Evolutionary conservation across 2,329 filamentous ascomycete genomes (phyloP).

Genomic region (Paraphaeosphaeria sporulosa): DNA sequence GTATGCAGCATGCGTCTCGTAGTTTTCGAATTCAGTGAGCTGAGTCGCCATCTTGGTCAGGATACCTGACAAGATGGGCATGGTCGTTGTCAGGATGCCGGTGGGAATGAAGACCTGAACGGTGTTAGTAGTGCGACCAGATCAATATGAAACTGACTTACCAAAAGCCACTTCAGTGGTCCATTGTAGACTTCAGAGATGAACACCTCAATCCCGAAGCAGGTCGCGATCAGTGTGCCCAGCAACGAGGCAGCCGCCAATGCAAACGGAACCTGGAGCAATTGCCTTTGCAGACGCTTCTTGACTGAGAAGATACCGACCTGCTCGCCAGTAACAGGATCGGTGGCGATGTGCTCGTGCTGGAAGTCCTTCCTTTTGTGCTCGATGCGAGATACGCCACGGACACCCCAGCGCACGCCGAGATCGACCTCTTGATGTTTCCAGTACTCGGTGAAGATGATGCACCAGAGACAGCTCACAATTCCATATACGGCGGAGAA

Average conservation of each 20-base stretch:
- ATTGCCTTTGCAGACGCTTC: conserved; percentile 77
- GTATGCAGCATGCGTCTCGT: conserved; percentile 85
- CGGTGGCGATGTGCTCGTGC: conserved; percentile 77
- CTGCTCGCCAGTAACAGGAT: conserved; percentile 82
- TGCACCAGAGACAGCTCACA: conserved; percentile 80
- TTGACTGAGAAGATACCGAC: conserved; percentile 77
- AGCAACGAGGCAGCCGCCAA: conserved; percentile 74
- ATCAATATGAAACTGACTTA: conserved; percentile 53
- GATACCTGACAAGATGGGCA: conserved; percentile 78
- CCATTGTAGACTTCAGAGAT: conserved; percentile 93
- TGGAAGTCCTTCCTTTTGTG: conserved; percentile 78
- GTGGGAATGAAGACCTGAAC: conserved; percentile 84
- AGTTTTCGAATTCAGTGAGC: conserved; percentile 88
- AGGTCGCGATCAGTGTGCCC: conserved; percentile 82
- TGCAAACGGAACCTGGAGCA: conserved; percentile 86
- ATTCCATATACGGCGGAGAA: conserved; percentile 85
- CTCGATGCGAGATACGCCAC: conserved; percentile 83
- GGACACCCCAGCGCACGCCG: conserved; percentile 86
- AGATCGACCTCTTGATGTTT: conserved; percentile 91
- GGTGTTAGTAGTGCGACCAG: conserved; percentile 5
- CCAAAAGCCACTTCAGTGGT: conserved; percentile 83
- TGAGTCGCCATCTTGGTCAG: conserved; percentile 78
- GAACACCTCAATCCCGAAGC: conserved; percentile 94
- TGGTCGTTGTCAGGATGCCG: conserved; percentile 79
- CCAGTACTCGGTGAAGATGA: conserved; percentile 94